Evolutionary conservation across 345 rosid genomes (phyloP).

Genomic region (Iberis pinnata): DNA sequence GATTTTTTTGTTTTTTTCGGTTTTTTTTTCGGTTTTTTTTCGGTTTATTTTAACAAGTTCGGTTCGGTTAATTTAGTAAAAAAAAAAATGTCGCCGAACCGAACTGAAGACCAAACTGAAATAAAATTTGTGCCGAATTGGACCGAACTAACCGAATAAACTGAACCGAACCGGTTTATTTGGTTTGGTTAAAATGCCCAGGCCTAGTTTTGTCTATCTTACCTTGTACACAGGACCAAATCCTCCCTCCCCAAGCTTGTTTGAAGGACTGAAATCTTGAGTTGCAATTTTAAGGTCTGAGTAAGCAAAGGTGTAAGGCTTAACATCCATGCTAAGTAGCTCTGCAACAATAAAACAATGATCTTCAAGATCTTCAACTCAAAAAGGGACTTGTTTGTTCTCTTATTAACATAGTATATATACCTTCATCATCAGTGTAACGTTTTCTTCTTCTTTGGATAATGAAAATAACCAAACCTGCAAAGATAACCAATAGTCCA

Average conservation of each 20-base stretch:
- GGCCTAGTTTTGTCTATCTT: too few relatives aligned
- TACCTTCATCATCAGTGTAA: slow-evolving; percentile 53
- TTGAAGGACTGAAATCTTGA: slow-evolving; percentile 42
- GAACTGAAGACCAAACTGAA: too few relatives aligned
- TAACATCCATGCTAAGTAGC: slow-evolving; percentile 39
- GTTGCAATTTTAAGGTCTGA: slow-evolving; percentile 54
- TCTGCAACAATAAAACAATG: slow-evolving; percentile 27
- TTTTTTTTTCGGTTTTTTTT: too few relatives aligned
- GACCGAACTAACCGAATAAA: too few relatives aligned
- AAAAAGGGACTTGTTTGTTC: neutral
- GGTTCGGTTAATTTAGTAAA: too few relatives aligned
- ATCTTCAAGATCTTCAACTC: neutral
- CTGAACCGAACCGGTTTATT: neutral
- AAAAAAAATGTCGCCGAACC: too few relatives aligned
- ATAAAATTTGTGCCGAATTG: too few relatives aligned
- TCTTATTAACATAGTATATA: slow-evolving; percentile 18
- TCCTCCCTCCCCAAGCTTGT: slow-evolving; percentile 73
- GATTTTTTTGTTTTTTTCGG: too few relatives aligned
- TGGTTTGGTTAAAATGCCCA: too few relatives aligned
- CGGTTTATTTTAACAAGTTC: neutral
- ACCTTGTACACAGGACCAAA: slow-evolving; percentile 69
- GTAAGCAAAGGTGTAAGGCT: slow-evolving; percentile 49
- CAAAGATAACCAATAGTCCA: slow-evolving; percentile 27
- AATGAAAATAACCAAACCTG: slow-evolving; percentile 20
- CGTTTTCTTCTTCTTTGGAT: slow-evolving; percentile 31